Evolutionary conservation across 805 yeast genomes (phyloP).

Genomic region (Saccharomycopsis schoenii): DNA sequence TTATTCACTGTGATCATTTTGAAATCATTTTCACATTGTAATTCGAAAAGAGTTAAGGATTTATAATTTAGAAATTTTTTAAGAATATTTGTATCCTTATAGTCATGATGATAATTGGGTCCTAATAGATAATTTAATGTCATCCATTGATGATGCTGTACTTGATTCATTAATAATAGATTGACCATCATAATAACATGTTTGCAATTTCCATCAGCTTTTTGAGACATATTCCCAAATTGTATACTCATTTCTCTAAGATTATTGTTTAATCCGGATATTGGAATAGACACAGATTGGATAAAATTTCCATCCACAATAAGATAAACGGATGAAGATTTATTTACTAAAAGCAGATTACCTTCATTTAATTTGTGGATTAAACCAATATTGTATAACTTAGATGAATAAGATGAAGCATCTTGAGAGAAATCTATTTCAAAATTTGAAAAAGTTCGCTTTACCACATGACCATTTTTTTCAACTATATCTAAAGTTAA

Average conservation of each 20-base stretch:
- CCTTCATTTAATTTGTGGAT: constrained; percentile 19
- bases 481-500: constrained; percentile 11
- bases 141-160: constrained; percentile 42
- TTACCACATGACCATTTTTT: neutral
- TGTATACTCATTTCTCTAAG: constrained; percentile 6
- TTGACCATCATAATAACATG: constrained; percentile 27
- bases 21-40: constrained; percentile 27
- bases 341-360: constrained; percentile 15
- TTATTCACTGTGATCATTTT: constrained; percentile 16
- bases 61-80: constrained; percentile 31
- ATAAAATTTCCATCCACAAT: constrained; percentile 41
- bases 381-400: constrained; percentile 23
- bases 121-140: constrained; percentile 37
- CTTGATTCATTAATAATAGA: constrained; percentile 30
- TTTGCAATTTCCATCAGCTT: constrained; percentile 24
- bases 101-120: constrained; percentile 39
- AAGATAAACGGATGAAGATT: constrained; percentile 31
- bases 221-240: constrained; percentile 13
- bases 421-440: constrained; percentile 20
- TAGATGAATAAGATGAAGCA: constrained; percentile 2
- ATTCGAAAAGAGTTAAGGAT: constrained; percentile 29
- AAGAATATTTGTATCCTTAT: constrained; percentile 30
- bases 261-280: constrained; percentile 12
- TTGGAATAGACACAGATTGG: constrained; percentile 21
- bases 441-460: constrained; percentile 23